These are phyloP conservation scores for Vitis hybrid DNA, from an alignment of 177 flowering plant genomes.

Conservation along the genomic window DNA sequence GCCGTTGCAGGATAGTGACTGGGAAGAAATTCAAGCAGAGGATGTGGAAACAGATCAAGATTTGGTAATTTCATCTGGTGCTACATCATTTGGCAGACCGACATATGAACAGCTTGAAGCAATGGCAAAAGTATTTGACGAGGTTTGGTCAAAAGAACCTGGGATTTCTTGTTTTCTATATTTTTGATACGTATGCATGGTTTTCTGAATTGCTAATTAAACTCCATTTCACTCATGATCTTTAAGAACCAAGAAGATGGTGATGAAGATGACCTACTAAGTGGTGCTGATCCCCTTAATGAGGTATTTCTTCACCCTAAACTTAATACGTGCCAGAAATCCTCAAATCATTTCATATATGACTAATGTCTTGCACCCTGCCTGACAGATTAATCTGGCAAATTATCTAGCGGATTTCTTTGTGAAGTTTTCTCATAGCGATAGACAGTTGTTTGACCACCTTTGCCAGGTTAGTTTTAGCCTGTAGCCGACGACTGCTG, in stretches of 20 bases:
- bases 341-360: neutral
- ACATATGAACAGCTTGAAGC: conserved; percentile 66
- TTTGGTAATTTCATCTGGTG: conserved; percentile 33
- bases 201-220: conserved; percentile 4
- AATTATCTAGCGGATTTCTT: conserved; percentile 67
- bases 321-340: neutral
- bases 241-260: conserved; percentile 63
- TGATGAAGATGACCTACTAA: conserved; percentile 58
- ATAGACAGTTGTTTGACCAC: conserved; percentile 53
- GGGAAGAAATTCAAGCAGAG: conserved; percentile 69
- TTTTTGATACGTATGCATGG: neutral
- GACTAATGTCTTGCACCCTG: neutral
- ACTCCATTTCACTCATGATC: neutral
- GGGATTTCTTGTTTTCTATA: neutral
- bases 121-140: conserved; percentile 65
- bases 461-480: conserved; percentile 63
- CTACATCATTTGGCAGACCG: conserved; percentile 40
- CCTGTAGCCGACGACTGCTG: neutral
- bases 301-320: conserved; percentile 43
- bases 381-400: conserved; percentile 66
- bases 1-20: conserved; percentile 69
- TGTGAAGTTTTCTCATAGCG: conserved; percentile 42
- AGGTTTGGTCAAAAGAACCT: conserved; percentile 35
- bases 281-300: conserved; percentile 69
- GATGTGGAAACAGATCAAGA: conserved; percentile 35